phyloP scores from a whole-genome alignment of 179 eudicot species.

The Beta corolliflora region DNA sequence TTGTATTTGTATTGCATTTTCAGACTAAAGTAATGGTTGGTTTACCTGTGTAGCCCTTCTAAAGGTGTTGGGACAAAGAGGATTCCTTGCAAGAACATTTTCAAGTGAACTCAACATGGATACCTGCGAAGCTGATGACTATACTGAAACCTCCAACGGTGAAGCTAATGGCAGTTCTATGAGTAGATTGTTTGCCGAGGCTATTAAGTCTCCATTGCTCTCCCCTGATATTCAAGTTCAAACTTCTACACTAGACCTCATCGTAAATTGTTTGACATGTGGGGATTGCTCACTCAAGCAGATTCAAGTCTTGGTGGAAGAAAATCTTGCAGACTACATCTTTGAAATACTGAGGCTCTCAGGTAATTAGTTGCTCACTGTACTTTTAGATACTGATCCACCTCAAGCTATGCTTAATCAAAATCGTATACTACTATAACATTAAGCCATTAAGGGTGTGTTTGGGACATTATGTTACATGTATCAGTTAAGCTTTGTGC shows the following conservation, averaged over 20 bases:
- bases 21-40: conserved; percentile 16
- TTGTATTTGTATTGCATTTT: background rate
- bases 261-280: conserved; percentile 59
- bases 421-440: too few relatives aligned
- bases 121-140: conserved; percentile 60
- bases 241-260: conserved; percentile 64
- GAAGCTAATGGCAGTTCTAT: conserved; percentile 44
- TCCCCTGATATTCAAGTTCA: conserved; percentile 87
- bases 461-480: conserved; percentile 1
- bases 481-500: background rate
- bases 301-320: conserved; percentile 71
- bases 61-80: conserved; percentile 76
- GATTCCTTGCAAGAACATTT: conserved; percentile 59
- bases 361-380: conserved; percentile 39
- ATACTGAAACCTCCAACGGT: conserved; percentile 50
- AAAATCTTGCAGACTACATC: conserved; percentile 74
- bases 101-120: conserved; percentile 45
- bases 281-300: conserved; percentile 57
- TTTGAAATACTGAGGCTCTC: conserved; percentile 82
- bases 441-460: background rate
- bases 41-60: conserved; percentile 63
- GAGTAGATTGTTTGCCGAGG: conserved; percentile 83
- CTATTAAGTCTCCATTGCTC: conserved; percentile 89
- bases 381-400: background rate
- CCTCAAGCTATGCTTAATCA: conserved; percentile 12